A percentile compares a stretch with the other conserved stretches of the same genome.
These are phyloP conservation scores for Microdochium trichocladiopsis DNA, from an alignment of 2,329 filamentous ascomycete genomes.

Conservation along the genomic window DNA sequence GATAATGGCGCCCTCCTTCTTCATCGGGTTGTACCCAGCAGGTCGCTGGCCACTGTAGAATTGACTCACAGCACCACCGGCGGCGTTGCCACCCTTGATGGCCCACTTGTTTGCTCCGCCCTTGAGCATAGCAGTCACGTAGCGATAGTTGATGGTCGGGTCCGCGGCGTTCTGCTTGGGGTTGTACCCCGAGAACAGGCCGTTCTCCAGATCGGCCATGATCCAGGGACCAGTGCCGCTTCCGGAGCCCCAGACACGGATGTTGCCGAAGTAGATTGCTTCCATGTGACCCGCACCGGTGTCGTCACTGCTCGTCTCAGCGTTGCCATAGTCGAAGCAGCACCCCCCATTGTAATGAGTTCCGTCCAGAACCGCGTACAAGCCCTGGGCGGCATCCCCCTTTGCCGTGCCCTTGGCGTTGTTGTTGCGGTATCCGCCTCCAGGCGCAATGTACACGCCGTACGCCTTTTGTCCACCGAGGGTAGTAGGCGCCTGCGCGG, in stretches of 20 bases:
- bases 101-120: constrained; percentile 50
- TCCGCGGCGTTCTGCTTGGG: constrained; percentile 39
- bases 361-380: constrained; percentile 54
- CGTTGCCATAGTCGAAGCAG: constrained; percentile 53
- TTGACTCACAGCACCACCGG: constrained; percentile 45
- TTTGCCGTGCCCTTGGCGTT: constrained; percentile 41
- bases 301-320: constrained; percentile 41
- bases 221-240: constrained; percentile 56
- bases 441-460: constrained; percentile 54
- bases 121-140: constrained; percentile 51
- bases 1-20: constrained; percentile 57
- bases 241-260: constrained; percentile 47
- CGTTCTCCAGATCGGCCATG: constrained; percentile 64
- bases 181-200: constrained; percentile 50
- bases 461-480: constrained; percentile 56
- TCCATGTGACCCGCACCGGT: constrained; percentile 63
- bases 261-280: constrained; percentile 57
- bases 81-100: constrained; percentile 49
- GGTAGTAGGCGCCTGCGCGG: constrained; percentile 53
- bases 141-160: constrained; percentile 45
- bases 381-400: constrained; percentile 48
- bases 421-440: constrained; percentile 58
- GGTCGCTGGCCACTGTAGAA: constrained; percentile 53
- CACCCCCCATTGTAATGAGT: constrained; percentile 51
- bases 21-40: constrained; percentile 54